phyloP scores from a whole-genome alignment of 352 stramenopile species.

The Phytophthora pini region DNA sequence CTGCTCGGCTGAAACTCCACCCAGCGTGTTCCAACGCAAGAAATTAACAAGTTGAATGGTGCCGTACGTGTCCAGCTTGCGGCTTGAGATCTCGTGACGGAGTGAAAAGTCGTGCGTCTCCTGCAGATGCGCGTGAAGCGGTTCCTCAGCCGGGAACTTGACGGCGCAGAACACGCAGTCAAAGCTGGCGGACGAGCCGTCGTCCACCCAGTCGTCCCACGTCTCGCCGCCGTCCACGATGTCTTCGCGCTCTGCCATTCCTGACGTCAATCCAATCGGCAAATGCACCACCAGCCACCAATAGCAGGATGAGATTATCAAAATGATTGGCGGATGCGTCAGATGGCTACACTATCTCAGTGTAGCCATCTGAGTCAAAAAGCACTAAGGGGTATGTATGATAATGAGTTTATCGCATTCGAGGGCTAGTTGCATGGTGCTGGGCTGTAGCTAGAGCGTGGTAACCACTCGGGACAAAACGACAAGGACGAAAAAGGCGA shows the following conservation, averaged over 20 bases:
- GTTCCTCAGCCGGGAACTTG: conserved; percentile 50
- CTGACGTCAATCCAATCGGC: conserved; percentile 13
- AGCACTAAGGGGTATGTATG: not conserved
- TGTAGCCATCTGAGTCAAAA: not conserved
- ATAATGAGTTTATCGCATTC: conserved; percentile 36
- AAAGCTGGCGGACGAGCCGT: conserved; percentile 55
- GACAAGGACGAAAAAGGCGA: conserved; percentile 12
- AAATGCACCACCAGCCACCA: conserved; percentile 17
- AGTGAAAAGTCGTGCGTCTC: conserved; percentile 72
- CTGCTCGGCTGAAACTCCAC: conserved; percentile 41
- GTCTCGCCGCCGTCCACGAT: conserved; percentile 55
- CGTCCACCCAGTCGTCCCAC: conserved; percentile 90
- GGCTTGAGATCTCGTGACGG: conserved; percentile 49
- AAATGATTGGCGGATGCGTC: conserved; percentile 18
- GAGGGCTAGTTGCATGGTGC: conserved; percentile 5
- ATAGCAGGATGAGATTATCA: conserved; percentile 3
- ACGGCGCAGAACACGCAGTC: conserved; percentile 76
- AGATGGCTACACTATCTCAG: conserved; percentile 33
- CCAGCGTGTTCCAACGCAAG: conserved; percentile 55
- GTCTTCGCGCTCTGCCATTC: conserved; percentile 18
- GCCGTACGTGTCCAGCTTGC: conserved; percentile 77
- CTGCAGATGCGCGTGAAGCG: conserved; percentile 68
- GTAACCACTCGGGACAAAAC: conserved; percentile 15
- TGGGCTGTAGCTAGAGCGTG: not conserved
- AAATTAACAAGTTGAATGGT: conserved; percentile 86